Base-by-base conservation (phyloP, 1,284 basidiomycete genomes). In the Ustilago xerochloae region DNA sequence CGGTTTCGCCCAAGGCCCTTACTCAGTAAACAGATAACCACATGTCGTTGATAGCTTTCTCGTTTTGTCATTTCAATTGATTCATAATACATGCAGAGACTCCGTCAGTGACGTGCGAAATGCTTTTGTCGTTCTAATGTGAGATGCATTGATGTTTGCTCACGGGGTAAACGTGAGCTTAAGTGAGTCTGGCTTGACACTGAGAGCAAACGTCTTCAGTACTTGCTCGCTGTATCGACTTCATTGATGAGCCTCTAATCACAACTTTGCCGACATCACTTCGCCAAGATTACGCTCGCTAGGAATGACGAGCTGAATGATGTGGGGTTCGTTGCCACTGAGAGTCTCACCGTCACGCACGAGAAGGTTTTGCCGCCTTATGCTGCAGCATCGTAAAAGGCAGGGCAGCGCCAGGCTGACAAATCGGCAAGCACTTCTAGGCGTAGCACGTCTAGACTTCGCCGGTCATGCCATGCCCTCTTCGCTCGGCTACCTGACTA, bases 1-100 rank as follows among this genome's bases (percentile, higher is more conserved):
- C 81, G 13, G 48, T 66, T n/a, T 47, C 66, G 56, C 63, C 59
- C 8, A 69, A 75, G 72, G 65, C 54, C 46, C 65, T 62, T 35
- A 26, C 52, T 48, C 68, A 66, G 55, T 72, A 41, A n/a, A n/a
- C n/a, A n/a, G n/a, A n/a, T n/a, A n/a, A n/a, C 22, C n/a, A 20
- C 24, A 41, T 41, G 38, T 41, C n/a, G 10, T 15, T 26, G 33
- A 24, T 12, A 22, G n/a, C n/a, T n/a, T n/a, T 9, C 24, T 41
- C 38, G 24, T 20, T 41, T 20, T 20, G 38, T 41, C 9, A n/a
- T n/a, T 20, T 41, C 38, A 41, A 41, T 24, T 22, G 18, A 41
- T 41, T 20, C 18, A 41, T 24, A 20, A 41, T 41, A 41, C 38
- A 41, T 20, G 13, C 38, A 41, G n/a, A n/a, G n/a, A n/a, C n/a